Evolutionary conservation across 768 basidiomycete species (phyloP), one percentile per base, ranked within the genome.

Genomic region (Boletus barrowsii): DNA sequence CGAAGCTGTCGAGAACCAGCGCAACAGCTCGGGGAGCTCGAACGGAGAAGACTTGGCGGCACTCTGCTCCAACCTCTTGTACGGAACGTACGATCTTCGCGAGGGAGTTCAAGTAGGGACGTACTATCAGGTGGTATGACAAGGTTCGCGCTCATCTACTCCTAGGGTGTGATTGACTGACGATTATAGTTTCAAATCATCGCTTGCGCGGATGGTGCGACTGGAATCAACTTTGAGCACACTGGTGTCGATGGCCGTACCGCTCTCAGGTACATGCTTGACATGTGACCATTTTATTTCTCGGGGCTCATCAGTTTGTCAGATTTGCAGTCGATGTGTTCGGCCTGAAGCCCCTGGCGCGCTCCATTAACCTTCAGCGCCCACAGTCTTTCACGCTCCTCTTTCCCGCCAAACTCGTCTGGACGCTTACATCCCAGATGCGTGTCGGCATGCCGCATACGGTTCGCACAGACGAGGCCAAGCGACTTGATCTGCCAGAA

Each of bases 181-280:
- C 10, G 33, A 30, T 29, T 10, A 35, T 36, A 94, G 91, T 81
- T 98, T 37, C 96, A 99, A 77, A 97, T 99, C 63, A 98, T 99
- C 60, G 90, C 98, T 10, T 90, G 87, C 53, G 87, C 88, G 0
- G 91, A 97, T 68, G 96, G 96, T 4, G 83, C 93, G 3, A 93
- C 96, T 0, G 96, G 96, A 3, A 94, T 99, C 73, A 98, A 98
- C 72, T 99, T 98, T 66, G 96, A 99, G 67, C 96, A 99, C 66
- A 94, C 93, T 0, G 94, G 93, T 52, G 95, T 99, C 9, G 96
- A 99, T 59, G 96, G 96, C 4, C 95, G 98, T 69, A 98, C 95
- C 0, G 94, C 97, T 4, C 77, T 98, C 20, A 80, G 93, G 80
- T 88, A 60, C 30, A 0, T 42, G n/a, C 15, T 17, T 42, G 1